Evolutionary conservation across 1,284 basidiomycete species (phyloP).

Genomic region (Peniophora sp.): DNA sequence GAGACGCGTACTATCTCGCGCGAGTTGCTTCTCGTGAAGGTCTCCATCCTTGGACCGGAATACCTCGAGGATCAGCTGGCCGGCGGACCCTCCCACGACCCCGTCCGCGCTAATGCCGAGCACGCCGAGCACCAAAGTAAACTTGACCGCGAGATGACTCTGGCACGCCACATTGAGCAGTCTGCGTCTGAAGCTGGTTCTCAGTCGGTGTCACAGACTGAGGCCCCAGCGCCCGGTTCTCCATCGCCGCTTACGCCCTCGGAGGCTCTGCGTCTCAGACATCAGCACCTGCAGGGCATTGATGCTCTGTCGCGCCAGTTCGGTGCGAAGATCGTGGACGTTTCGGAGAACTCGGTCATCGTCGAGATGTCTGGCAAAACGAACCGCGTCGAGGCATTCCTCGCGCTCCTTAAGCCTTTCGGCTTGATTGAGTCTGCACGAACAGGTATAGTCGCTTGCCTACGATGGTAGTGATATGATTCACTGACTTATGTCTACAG

Average conservation of each 20-base stretch:
- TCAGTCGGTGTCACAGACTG: constrained; percentile 19
- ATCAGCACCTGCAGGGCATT: constrained; percentile 85
- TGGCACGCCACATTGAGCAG: constrained; percentile 74
- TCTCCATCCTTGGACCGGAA: constrained; percentile 96
- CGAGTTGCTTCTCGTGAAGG: constrained; percentile 25
- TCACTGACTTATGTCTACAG: constrained; percentile 33
- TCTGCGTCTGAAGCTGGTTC: constrained; percentile 26
- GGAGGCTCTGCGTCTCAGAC: constrained; percentile 50
- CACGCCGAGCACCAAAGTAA: constrained; percentile 33
- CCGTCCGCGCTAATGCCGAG: constrained; percentile 29
- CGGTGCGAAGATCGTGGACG: constrained; percentile 88
- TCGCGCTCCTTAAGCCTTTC: constrained; percentile 89
- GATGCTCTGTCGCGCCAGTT: constrained; percentile 85
- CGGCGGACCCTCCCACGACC: constrained; percentile 77
- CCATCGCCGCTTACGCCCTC: constrained; percentile 17
- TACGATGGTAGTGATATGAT: constrained; percentile 3
- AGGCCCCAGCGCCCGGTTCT: constrained; percentile 11
- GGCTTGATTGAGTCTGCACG: constrained; percentile 88
- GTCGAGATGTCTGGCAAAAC: constrained; percentile 96
- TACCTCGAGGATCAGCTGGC: constrained; percentile 87
- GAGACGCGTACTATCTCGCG: constrained; percentile 59
- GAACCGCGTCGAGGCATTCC: constrained; percentile 85
- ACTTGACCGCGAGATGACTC: constrained; percentile 56
- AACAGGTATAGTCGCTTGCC: constrained; percentile 61
- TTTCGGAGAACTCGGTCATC: constrained; percentile 90